Evolutionary conservation across 202 grass and related monocot genomes (phyloP), one percentile per base, ranked within the genome.

Genomic region (Setaria viridis): DNA sequence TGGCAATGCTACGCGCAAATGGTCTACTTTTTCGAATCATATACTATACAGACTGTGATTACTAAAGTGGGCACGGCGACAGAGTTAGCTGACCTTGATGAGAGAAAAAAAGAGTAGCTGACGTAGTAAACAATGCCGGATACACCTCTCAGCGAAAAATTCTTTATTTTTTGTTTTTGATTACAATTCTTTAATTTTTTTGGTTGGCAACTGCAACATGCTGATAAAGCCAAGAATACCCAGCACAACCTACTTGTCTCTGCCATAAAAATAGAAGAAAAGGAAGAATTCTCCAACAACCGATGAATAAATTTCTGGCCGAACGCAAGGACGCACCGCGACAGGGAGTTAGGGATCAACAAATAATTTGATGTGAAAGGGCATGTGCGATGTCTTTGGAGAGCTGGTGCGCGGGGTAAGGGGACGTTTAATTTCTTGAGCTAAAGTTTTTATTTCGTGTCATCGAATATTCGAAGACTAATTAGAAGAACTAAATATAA

Each of bases 1-100:
- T 13, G 62, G 15, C 35, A 67, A 59, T 58, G 46, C 63, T 4
- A 84, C 57, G 74, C 80, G 72, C 54, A 62, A 54, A 72, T 84
- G 59, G 11, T 3, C 29, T 21, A n/a, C 45, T n/a, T 56, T 66
- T 53, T 0, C 32, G 6, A 53, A 11, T 72, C 7, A 32, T 33
- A 51, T 10, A 0, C 2, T 60, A 62, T 14, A 63, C 1, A 66
- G 37, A 17, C 13, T 66, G 63, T 66, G 33, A 66, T 66, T 37
- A 66, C 6, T 66, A 66, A 66, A 66, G 30, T 17, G 63, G 63
- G 32, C 33, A 17, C 7, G 17, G 21, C 63, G 34, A 34, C 32
- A 66, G 33, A 66, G 29, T 32, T 72, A 50, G 45, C 12, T 72
- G 69, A 72, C 45, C 11, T 71, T 71, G n/a, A 30, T 15, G 25